Percentiles rank a stretch among this genome's conserved stretches.
Evolutionary conservation across 345 rosid species (phyloP).

Genomic region (Lepidium sativum): DNA sequence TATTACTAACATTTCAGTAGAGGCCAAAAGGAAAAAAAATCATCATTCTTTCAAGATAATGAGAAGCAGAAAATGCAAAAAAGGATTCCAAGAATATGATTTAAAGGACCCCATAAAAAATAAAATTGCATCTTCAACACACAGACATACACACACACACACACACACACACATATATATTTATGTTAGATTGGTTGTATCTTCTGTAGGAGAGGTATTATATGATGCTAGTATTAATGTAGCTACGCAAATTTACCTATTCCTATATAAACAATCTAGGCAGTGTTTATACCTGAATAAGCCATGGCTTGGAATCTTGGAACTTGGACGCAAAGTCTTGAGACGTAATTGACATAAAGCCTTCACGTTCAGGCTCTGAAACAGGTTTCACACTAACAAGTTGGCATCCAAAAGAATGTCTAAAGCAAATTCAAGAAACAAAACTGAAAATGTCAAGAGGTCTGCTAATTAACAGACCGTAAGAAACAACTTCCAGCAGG

Average conservation of each 20-base stretch:
- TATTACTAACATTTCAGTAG: neutral
- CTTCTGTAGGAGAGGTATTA: neutral
- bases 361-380: conserved; percentile 36
- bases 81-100: neutral
- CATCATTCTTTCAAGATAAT: neutral
- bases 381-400: neutral
- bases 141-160: too few species aligned
- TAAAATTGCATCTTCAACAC: neutral
- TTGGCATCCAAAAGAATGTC: neutral
- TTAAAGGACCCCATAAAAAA: neutral
- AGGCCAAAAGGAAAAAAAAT: neutral
- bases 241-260: neutral
- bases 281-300: conserved; percentile 42
- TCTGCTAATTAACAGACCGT: conserved; percentile 39
- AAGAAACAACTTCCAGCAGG: conserved; percentile 40
- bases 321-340: conserved; percentile 34
- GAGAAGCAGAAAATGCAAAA: conserved; percentile 1
- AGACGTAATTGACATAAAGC: conserved; percentile 39
- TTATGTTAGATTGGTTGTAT: neutral
- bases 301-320: conserved; percentile 42
- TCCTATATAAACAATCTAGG: neutral
- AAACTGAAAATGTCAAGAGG: neutral
- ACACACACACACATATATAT: neutral
- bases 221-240: neutral
- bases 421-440: neutral